A percentile compares a stretch with the other conserved stretches of the same genome.
Evolutionary conservation across 1,139 yeast species (phyloP).

Genomic region (Lizanozyma gosingica): DNA sequence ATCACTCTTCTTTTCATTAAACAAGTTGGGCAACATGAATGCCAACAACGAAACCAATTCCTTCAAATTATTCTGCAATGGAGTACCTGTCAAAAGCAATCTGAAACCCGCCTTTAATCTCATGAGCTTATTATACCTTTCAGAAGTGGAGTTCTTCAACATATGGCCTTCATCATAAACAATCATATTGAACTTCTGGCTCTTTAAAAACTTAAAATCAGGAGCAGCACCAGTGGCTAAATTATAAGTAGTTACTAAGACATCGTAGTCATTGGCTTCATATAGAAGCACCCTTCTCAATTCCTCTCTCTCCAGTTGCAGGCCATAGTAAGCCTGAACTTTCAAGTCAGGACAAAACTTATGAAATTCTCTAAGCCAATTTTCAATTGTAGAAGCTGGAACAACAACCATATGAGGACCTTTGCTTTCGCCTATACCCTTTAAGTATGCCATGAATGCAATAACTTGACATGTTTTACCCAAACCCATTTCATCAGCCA

Average conservation of each 20-base stretch:
- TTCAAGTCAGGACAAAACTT: constrained; percentile 76
- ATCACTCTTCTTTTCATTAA: constrained; percentile 76
- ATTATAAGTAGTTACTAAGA: constrained; percentile 87
- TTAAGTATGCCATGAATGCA: constrained; percentile 80
- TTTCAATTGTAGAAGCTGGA: constrained; percentile 93
- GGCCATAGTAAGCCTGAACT: constrained; percentile 92
- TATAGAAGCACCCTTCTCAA: constrained; percentile 54
- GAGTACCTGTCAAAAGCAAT: constrained; percentile 88
- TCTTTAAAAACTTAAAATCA: constrained; percentile 71
- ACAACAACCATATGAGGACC: constrained; percentile 86
- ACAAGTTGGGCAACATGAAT: constrained; percentile 79
- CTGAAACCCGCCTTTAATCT: constrained; percentile 73
- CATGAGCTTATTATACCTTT: constrained; percentile 82
- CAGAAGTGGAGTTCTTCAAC: constrained; percentile 83
- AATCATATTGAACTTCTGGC: constrained; percentile 71
- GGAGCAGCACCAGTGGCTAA: constrained; percentile 81
- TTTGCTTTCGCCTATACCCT: constrained; percentile 41
- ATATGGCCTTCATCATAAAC: constrained; percentile 98
- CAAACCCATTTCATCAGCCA: constrained; percentile 97
- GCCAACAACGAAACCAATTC: constrained; percentile 86
- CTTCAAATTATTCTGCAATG: constrained; percentile 83
- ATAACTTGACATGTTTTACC: constrained; percentile 97
- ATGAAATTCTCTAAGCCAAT: constrained; percentile 91
- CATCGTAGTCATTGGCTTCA: constrained; percentile 62
- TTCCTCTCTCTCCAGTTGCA: constrained; percentile 76